phyloP scores from a whole-genome alignment of 345 rosid genomes.

The Hevea brasiliensis region DNA sequence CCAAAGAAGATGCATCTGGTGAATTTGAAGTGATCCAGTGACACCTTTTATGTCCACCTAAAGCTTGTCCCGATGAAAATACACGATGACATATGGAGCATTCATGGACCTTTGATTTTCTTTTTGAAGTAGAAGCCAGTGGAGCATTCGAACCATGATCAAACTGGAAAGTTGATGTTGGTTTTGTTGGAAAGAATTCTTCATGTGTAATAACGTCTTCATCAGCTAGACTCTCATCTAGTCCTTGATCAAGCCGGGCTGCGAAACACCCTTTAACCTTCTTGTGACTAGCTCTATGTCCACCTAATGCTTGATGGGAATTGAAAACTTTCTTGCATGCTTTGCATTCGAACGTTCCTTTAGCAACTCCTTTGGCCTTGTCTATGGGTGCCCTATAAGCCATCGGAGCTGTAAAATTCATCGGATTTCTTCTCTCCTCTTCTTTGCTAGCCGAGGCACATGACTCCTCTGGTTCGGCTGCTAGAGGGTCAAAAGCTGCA shows the following conservation, averaged over 20 bases:
- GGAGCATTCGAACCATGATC: slow-evolving; percentile 39
- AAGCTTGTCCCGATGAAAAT: slow-evolving; percentile 91
- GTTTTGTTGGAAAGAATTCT: slow-evolving; percentile 45
- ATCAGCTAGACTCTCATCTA: slow-evolving; percentile 39
- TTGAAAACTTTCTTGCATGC: slow-evolving; percentile 97
- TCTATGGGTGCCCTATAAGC: slow-evolving; percentile 30
- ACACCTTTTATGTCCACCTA: slow-evolving; percentile 97
- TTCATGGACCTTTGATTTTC: slow-evolving; percentile 81
- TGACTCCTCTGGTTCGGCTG: slow-evolving; percentile 61
- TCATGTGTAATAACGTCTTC: slow-evolving; percentile 51
- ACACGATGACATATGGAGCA: slow-evolving; percentile 92
- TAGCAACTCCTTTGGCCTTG: slow-evolving; percentile 43
- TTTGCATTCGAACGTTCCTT: slow-evolving; percentile 83
- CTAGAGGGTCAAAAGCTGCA: slow-evolving; percentile 52
- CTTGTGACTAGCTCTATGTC: slow-evolving; percentile 99
- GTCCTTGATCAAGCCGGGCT: slow-evolving; percentile 46
- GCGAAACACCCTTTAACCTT: slow-evolving; percentile 99
- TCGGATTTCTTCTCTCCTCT: slow-evolving; percentile 43
- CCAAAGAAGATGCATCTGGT: slow-evolving; percentile 47
- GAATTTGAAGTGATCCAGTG: slow-evolving; percentile 91
- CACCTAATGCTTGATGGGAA: slow-evolving; percentile 98
- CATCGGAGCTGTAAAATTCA: slow-evolving; percentile 40
- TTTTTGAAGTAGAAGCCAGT: slow-evolving; percentile 42
- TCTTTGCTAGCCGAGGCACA: slow-evolving; percentile 71
- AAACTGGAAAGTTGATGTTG: slow-evolving; percentile 31